Evolutionary conservation across 1,284 basidiomycete species (phyloP), one percentile per base, ranked within the genome.

Genomic region (Malassezia equina): DNA sequence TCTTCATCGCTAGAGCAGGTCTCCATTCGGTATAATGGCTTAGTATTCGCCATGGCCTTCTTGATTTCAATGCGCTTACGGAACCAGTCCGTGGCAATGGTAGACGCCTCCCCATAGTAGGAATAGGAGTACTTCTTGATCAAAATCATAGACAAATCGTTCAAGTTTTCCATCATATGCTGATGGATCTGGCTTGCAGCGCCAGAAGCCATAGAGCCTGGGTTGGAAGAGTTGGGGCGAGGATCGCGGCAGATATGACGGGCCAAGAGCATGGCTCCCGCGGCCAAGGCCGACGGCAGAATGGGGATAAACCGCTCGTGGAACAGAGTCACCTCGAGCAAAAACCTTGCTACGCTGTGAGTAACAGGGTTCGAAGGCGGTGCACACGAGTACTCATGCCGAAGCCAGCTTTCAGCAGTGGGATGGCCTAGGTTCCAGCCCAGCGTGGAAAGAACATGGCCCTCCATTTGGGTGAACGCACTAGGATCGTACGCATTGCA

Each of bases 271-370:
- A 98, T 79, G 15, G 90, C 83, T 47, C 87, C 94, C 21, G 84
- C 79, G 19, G 94, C 91, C 66, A 96, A 85, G 29, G 86, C 81
- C 1, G 89, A 93, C 0, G 93, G 84, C 15, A 83, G 80, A 68
- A 85, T 85, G 65, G 84, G 83, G 75, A 95, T 81, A 76, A 94
- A 98, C 74, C 95, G 90, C 62, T 89, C 85, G 76, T 95, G 87
- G 80, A 95, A 98, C 46, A 98, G 81, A 34, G 91, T 95, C 66
- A 93, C 86, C 78, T 98, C 94, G 88, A 98, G 94, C 68, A 98
- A 78, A 80, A 96, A 98, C 42, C 94, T 85, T 2, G 94, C 89
- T 60, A 95, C 84, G 72, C 93, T 86, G 71, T 93, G 88, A 5
- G 91, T 87, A 67, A 77, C 78, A 27, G 75, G 66, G n/a, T 47